Evolutionary conservation across 371 early-diverging fungal genomes (phyloP).

Genomic region (Mortierella sp.): DNA sequence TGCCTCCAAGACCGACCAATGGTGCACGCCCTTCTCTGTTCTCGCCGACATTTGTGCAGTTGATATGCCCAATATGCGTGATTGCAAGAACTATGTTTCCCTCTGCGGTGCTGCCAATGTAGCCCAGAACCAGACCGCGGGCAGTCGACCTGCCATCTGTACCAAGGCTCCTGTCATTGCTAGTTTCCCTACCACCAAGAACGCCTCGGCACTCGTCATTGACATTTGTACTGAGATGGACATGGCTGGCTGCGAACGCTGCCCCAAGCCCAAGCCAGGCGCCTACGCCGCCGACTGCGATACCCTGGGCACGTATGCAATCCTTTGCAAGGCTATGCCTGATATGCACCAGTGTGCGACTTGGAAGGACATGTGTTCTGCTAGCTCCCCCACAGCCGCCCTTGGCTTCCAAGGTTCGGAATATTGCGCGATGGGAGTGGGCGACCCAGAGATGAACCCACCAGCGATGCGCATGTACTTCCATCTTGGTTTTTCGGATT

Average conservation of each 20-base stretch:
- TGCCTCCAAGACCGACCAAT: conserved; percentile 41
- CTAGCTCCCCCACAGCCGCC: conserved; percentile 33
- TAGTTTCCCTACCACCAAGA: conserved; percentile 60
- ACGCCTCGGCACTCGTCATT: conserved; percentile 56
- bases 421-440: conserved; percentile 43
- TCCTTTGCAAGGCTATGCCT: conserved; percentile 68
- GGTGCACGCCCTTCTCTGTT: conserved; percentile 64
- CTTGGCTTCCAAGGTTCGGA: conserved; percentile 34
- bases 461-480: conserved; percentile 76
- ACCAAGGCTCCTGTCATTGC: conserved; percentile 54
- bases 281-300: conserved; percentile 55
- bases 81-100: conserved; percentile 52
- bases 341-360: conserved; percentile 66
- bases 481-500: conserved; percentile 62
- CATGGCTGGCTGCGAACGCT: conserved; percentile 70
- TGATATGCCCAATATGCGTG: conserved; percentile 70
- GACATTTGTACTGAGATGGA: conserved; percentile 69
- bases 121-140: conserved; percentile 30
- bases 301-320: conserved; percentile 54
- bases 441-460: conserved; percentile 48
- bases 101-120: conserved; percentile 31
- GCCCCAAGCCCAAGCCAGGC: conserved; percentile 45
- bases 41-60: conserved; percentile 64
- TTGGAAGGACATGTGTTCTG: conserved; percentile 60
- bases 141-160: conserved; percentile 54